Conservation (phyloP, 2,329 filamentous ascomycete species). For the Aureobasidium melanogenum region DNA sequence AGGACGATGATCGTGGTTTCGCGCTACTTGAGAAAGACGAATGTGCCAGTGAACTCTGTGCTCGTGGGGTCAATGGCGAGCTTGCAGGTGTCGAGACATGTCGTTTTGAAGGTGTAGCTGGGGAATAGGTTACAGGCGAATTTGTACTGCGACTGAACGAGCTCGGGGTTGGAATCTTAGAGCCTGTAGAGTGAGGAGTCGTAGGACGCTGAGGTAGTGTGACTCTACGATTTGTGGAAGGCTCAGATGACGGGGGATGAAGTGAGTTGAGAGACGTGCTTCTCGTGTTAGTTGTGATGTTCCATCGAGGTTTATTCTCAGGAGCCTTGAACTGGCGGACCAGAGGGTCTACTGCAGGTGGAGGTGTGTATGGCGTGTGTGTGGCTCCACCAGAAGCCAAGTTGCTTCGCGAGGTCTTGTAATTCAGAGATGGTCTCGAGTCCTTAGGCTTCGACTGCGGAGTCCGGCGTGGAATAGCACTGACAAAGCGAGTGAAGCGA, state of each 20-base stretch:
- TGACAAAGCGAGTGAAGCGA: constrained; percentile 10
- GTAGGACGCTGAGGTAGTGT: constrained; percentile 12
- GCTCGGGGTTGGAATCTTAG: constrained; percentile 7
- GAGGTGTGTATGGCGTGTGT: constrained; percentile 11
- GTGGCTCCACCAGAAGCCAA: background rate
- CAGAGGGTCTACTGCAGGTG: constrained; percentile 18
- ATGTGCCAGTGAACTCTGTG: background rate
- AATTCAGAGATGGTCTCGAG: background rate
- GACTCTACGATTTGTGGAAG: constrained; percentile 25
- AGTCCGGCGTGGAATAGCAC: constrained; percentile 10
- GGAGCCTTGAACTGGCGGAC: constrained; percentile 33
- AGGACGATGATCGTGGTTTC: background rate
- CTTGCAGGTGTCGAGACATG: background rate
- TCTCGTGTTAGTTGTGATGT: constrained; percentile 52
- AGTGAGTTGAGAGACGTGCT: constrained; percentile 20
- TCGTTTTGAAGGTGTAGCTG: background rate
- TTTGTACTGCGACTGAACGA: constrained; percentile 5
- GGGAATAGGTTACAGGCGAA: background rate
- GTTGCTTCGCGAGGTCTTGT: background rate
- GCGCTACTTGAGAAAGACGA: background rate
- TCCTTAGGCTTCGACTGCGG: constrained; percentile 9
- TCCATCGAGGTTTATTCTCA: constrained; percentile 63
- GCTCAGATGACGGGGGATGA: constrained; percentile 26
- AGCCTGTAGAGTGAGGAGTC: constrained; percentile 6
- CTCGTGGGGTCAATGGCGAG: background rate